Percentiles rank a stretch among this genome's conserved stretches.
phyloP scores from a whole-genome alignment of 2,329 filamentous ascomycete species.

The Fusarium sp. region DNA sequence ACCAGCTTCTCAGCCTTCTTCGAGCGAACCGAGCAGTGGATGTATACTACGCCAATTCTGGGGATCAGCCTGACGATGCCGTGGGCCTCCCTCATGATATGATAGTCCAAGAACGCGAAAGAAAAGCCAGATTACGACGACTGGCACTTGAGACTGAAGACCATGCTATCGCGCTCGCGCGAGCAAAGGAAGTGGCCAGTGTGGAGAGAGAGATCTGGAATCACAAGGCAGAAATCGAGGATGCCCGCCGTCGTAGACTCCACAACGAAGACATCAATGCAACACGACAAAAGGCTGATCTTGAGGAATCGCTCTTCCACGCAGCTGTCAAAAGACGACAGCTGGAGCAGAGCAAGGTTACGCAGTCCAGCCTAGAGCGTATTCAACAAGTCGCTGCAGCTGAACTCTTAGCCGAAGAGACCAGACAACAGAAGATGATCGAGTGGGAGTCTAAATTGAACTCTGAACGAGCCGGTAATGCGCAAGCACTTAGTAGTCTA shows the following conservation, averaged over 20 bases:
- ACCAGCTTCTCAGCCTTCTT: slow-evolving; percentile 61
- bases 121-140: slow-evolving; percentile 60
- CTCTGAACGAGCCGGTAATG: slow-evolving; percentile 60
- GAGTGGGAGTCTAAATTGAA: slow-evolving; percentile 63
- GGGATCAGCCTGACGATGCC: slow-evolving; percentile 65
- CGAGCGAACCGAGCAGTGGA: slow-evolving; percentile 64
- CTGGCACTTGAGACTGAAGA: slow-evolving; percentile 61
- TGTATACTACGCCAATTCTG: slow-evolving; percentile 65
- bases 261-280: slow-evolving; percentile 59
- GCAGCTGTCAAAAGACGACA: slow-evolving; percentile 52
- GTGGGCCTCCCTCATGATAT: slow-evolving; percentile 65
- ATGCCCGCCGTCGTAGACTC: slow-evolving; percentile 60
- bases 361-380: slow-evolving; percentile 59
- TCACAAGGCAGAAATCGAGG: slow-evolving; percentile 63
- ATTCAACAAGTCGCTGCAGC: slow-evolving; percentile 59
- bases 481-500: slow-evolving; percentile 62
- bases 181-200: slow-evolving; percentile 63
- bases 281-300: slow-evolving; percentile 58
- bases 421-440: slow-evolving; percentile 57
- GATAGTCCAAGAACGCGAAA: slow-evolving; percentile 61
- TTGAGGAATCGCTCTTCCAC: slow-evolving; percentile 57
- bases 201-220: slow-evolving; percentile 64
- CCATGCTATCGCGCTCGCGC: slow-evolving; percentile 60
- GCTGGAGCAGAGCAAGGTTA: slow-evolving; percentile 60
- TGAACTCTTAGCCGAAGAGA: slow-evolving; percentile 60